A percentile compares a stretch with the other conserved stretches of the same genome.
Evolutionary conservation across 78 protist species (phyloP).

Genomic region (Blattamonas nauphoetae): DNA sequence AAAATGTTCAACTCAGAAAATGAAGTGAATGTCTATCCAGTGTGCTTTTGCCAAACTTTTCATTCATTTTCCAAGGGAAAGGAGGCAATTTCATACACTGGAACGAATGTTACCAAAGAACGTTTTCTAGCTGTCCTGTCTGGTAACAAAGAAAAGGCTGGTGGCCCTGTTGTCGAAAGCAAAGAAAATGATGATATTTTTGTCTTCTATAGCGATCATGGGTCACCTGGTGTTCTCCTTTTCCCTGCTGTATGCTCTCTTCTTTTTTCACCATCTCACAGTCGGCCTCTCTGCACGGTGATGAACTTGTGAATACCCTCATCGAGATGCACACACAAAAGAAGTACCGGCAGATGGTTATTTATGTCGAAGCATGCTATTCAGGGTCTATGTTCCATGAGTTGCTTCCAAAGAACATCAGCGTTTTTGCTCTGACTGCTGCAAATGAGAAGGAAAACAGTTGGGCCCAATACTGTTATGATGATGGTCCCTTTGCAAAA

Average conservation of each 20-base stretch:
- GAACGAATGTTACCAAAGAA: not conserved
- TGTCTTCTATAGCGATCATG: constrained; percentile 16
- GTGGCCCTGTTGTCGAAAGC: constrained; percentile 1
- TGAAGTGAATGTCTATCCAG: not conserved
- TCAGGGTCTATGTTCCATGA: constrained; percentile 40
- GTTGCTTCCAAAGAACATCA: not conserved
- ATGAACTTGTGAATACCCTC: not conserved
- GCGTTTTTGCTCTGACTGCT: constrained; percentile 12
- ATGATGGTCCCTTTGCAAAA: not conserved
- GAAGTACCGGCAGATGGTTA: constrained; percentile 3
- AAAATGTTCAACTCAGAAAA: not conserved
- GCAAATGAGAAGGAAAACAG: not conserved
- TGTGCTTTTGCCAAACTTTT: not conserved
- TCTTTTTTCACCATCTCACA: not conserved
- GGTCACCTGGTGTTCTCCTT: constrained; percentile 26
- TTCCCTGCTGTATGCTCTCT: constrained; percentile 14
- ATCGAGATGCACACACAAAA: constrained; percentile 2
- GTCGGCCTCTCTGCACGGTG: not conserved
- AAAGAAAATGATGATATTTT: not conserved
- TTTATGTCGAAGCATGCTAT: constrained; percentile 44
- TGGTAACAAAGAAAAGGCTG: constrained; percentile 9
- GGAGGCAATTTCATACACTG: constrained; percentile 18
- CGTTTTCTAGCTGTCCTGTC: constrained; percentile 29
- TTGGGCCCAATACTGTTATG: constrained; percentile 3
- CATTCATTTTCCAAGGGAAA: constrained; percentile 16